phyloP scores from a whole-genome alignment of 2,329 filamentous ascomycete genomes.

The Trichoderma koningiopsis region DNA sequence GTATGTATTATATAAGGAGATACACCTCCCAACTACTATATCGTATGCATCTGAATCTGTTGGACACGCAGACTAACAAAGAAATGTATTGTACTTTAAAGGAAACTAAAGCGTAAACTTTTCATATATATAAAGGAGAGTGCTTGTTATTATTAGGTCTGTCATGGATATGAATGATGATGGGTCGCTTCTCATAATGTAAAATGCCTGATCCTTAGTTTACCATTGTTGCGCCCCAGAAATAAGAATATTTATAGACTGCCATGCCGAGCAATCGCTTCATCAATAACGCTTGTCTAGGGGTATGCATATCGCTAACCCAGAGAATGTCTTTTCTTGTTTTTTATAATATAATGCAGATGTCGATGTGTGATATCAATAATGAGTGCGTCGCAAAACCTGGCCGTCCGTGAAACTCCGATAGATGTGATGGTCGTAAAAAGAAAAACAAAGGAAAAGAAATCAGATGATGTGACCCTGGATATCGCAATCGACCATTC shows the following conservation, averaged over 20 bases:
- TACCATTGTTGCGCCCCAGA: not conserved
- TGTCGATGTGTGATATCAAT: slow-evolving; percentile 21
- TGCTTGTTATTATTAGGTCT: slow-evolving; percentile 10
- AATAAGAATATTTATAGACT: slow-evolving; percentile 19
- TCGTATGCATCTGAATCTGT: slow-evolving; percentile 17
- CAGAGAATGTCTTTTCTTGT: not conserved
- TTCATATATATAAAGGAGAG: not conserved
- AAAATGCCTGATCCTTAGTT: not conserved
- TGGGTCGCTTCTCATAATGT: slow-evolving; percentile 13
- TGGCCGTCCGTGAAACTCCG: slow-evolving; percentile 6
- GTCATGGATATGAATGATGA: slow-evolving; percentile 2
- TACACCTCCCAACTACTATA: slow-evolving; percentile 26
- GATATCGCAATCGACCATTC: slow-evolving; percentile 17
- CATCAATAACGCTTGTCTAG: slow-evolving; percentile 21
- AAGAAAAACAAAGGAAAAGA: not conserved
- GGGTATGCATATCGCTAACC: slow-evolving; percentile 5
- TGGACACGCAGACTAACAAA: slow-evolving; percentile 5
- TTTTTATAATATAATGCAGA: slow-evolving; percentile 15
- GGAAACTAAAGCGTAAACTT: not conserved
- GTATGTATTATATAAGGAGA: slow-evolving; percentile 38
- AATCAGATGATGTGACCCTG: slow-evolving; percentile 2
- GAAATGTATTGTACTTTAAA: not conserved
- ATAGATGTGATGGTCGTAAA: not conserved
- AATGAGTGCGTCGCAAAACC: slow-evolving; percentile 15
- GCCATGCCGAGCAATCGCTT: slow-evolving; percentile 27